Base-by-base conservation (phyloP, 768 basidiomycete species). In the Steccherinum ochraceum region DNA sequence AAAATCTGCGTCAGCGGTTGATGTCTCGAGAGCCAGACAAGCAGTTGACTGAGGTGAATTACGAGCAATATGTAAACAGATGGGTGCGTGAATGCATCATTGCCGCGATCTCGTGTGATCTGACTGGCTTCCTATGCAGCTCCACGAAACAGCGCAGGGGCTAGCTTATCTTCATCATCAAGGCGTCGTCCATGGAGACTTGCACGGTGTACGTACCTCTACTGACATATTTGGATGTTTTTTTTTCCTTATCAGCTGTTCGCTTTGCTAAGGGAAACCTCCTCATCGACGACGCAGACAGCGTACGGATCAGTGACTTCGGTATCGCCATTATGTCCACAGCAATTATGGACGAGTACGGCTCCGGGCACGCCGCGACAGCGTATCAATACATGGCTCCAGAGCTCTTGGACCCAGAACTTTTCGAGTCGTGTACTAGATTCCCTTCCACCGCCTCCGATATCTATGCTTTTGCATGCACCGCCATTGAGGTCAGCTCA, bases 231-330 rank as follows among this genome's bases (percentile, higher is more conserved):
- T n/a, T n/a, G n/a, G n/a, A n/a, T n/a, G n/a, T n/a, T n/a, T n/a
- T n/a, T n/a, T n/a, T n/a, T n/a, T n/a, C n/a, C n/a, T n/a, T n/a
- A n/a, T n/a, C n/a, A n/a, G n/a, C n/a, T n/a, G n/a, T n/a, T n/a
- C n/a, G n/a, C n/a, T n/a, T n/a, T n/a, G n/a, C n/a, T n/a, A n/a
- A 52, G 51, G 19, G 12, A 16, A 53, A 53, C 30, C 20, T 53
- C 27, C 41, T 53, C 18, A 26, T 53, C 19, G 47, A 48, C 20
- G 41, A 45, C 16, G 47, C 48, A n/a, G 52, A 44, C 4, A 12
- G 23, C 23, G 47, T 41, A 3, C 16, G n/a, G 4, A 26, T 53
- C 2, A 30, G 40, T 2, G 52, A 53, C 40, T 53, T 53, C 23
- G 52, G 52, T 16, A 26, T 53, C n/a, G 46, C 52, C 10, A 19